Conservation (phyloP, 2,329 filamentous ascomycete species). For the Paracamarosporium sp. region DNA sequence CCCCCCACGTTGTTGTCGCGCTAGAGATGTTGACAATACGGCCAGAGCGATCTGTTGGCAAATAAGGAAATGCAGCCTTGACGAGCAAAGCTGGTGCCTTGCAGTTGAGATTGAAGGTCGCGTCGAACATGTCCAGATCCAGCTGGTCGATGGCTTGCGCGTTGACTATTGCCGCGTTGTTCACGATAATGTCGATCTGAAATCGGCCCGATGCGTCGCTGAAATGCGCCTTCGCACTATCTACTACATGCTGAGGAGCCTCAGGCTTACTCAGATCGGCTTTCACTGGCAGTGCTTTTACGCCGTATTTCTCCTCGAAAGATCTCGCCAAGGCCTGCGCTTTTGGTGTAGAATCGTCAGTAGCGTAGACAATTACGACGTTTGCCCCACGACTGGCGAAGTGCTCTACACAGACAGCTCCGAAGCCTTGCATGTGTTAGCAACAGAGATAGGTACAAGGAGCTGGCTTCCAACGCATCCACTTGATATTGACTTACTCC, state of each 20-base stretch:
- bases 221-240: conserved; percentile 63
- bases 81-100: conserved; percentile 65
- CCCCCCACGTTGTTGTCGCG: conserved; percentile 62
- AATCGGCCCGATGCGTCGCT: conserved; percentile 53
- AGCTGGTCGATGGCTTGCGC: conserved; percentile 20
- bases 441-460: neutral
- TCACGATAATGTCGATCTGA: conserved; percentile 79
- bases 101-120: conserved; percentile 23
- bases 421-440: conserved; percentile 38
- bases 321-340: conserved; percentile 58
- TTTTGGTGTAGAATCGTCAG: conserved; percentile 58
- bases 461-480: neutral
- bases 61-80: conserved; percentile 71
- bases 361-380: conserved; percentile 73
- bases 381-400: conserved; percentile 72
- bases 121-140: conserved; percentile 14
- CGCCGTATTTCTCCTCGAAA: conserved; percentile 61
- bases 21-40: conserved; percentile 66
- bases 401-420: conserved; percentile 67
- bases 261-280: conserved; percentile 69
- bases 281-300: conserved; percentile 67
- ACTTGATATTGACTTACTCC: neutral
- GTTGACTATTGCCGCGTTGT: conserved; percentile 61
- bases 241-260: conserved; percentile 64
- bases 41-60: conserved; percentile 69